phyloP scores from a whole-genome alignment of 2,329 filamentous ascomycete genomes.

The Myriosclerotinia scirpicola region DNA sequence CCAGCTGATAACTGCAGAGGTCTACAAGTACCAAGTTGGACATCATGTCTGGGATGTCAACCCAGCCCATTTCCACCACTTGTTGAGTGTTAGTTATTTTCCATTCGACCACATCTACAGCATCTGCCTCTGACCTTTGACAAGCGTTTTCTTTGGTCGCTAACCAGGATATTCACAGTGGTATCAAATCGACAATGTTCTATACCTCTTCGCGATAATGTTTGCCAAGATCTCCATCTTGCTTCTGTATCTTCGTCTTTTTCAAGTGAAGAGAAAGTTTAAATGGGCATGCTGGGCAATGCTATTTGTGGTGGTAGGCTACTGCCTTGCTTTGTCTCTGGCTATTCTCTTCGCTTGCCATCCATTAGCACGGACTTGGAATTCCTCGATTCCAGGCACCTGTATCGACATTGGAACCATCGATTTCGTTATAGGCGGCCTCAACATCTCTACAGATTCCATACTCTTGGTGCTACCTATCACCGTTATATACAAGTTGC shows the following conservation, averaged over 20 bases:
- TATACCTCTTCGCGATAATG: conserved; percentile 1
- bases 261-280: background rate
- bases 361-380: background rate
- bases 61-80: background rate
- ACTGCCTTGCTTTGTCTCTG: background rate
- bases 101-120: background rate
- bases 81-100: background rate
- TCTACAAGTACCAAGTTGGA: conserved; percentile 1
- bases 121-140: background rate
- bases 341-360: background rate
- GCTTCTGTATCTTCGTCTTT: background rate
- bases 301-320: background rate
- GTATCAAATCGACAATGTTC: background rate
- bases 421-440: too few species aligned
- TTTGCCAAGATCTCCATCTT: conserved; percentile 7
- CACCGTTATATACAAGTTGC: too few species aligned
- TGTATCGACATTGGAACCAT: too few species aligned
- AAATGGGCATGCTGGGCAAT: background rate
- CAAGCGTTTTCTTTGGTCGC: background rate
- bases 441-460: too few species aligned
- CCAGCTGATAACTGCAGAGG: background rate
- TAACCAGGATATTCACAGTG: background rate
- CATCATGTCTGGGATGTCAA: conserved; percentile 1
- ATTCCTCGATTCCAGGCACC: too few species aligned
- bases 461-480: too few species aligned